Conservation (phyloP, 129 eudicot genomes). For the Oenanthe sinensis region DNA sequence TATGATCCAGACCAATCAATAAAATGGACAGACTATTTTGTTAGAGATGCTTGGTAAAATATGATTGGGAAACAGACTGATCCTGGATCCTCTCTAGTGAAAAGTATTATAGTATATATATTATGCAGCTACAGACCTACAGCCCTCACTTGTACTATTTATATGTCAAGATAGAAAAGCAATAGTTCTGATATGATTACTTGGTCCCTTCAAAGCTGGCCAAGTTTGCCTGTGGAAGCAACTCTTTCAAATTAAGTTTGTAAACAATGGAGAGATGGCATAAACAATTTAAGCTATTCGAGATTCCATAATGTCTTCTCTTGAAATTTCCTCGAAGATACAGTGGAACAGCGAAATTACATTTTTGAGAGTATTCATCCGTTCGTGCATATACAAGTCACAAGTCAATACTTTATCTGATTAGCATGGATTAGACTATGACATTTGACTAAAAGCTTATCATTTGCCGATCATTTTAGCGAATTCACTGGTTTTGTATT, state of each 20-base stretch:
- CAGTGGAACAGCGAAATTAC: background rate
- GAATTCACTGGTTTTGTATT: constrained; percentile 15
- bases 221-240: constrained; percentile 41
- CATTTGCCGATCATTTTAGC: constrained; percentile 12
- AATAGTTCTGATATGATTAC: constrained; percentile 20
- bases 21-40: constrained; percentile 5
- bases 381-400: background rate
- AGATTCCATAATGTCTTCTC: background rate
- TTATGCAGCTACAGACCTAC: constrained; percentile 14
- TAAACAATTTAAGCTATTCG: background rate
- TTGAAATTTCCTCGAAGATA: background rate
- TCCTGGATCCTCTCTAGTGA: constrained; percentile 35
- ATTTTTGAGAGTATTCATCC: background rate
- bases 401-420: background rate
- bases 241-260: constrained; percentile 8
- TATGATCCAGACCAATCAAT: too few relatives aligned
- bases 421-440: background rate
- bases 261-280: constrained; percentile 2
- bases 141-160: background rate
- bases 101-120: constrained; percentile 6
- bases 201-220: constrained; percentile 43
- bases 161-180: constrained; percentile 9
- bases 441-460: background rate
- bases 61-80: constrained; percentile 2
- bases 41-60: background rate